Base-by-base conservation (phyloP, 257 asterid genomes). In the Ballota nigra region DNA sequence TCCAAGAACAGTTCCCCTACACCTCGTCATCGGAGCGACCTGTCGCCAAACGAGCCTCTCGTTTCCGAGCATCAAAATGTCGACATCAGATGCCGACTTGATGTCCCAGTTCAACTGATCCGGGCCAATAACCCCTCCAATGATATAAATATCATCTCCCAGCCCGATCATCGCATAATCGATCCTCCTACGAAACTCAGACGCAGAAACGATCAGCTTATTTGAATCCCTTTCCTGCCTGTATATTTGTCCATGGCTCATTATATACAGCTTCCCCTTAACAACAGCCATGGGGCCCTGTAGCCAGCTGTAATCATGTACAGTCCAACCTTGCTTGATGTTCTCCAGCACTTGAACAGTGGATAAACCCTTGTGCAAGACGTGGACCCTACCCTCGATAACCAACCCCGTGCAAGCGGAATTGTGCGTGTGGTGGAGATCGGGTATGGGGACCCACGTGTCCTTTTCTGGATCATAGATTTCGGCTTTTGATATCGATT, bases 251-350 rank as follows among this genome's bases (percentile, higher is more conserved):
- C 96, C 90, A 61, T 95, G 90, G 58, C 91, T 88, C 99, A 95
- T 85, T 49, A 92, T 80, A 77, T 95, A 95, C 10, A 95, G 91
- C 85, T 85, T 80, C 68, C 94, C 97, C 69, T 78, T 92, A 19
- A 92, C 89, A 38, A 92, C 97, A 6, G 98, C 86, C 96, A 86
- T 86, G 3, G 98, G 98, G 4, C 99, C 97, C 82, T 92, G 98
- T 20, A 90, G 89, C 99, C 99, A 95, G 11, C 94, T 83, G 60
- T 78, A 88, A 76, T 92, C 96, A 19, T 83, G 88, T 20, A 92
- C 99, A 0, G 80, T 87, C 98, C 97, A 92, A 24, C 97, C 96
- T 63, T 76, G 88, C 75, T 84, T 86, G 56, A 77, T 63, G 40
- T 81, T 85, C 38, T 87, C 96, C 82, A 95, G 58, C 31, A 92